Conservation (phyloP, 2,329 filamentous ascomycete genomes). For the Colletotrichum tabaci region DNA sequence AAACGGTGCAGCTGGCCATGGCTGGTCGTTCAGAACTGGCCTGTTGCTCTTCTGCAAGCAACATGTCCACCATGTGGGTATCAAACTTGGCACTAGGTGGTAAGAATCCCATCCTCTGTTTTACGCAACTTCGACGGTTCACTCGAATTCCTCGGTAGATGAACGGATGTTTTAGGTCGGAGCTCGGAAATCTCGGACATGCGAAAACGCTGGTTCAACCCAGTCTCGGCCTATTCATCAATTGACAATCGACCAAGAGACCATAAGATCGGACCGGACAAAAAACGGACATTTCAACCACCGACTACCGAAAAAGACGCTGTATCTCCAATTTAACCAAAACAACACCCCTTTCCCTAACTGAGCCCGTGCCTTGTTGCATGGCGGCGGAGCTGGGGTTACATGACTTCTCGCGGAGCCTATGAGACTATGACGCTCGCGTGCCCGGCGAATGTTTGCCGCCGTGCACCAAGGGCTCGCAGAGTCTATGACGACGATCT, state of each 20-base stretch:
- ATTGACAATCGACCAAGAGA: neutral
- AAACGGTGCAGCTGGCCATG: no score
- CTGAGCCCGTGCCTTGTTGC: neutral
- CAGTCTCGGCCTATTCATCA: neutral
- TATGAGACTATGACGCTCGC: neutral
- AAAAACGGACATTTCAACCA: neutral
- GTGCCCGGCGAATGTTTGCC: neutral
- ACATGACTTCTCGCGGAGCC: neutral
- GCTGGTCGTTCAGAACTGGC: no score
- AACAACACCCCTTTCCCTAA: no score
- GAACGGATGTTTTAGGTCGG: neutral
- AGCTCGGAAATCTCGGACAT: neutral
- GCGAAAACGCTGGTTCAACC: neutral
- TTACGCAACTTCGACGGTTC: no score
- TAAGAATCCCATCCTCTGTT: no score
- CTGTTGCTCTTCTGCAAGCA: no score
- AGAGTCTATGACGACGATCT: constrained; percentile 21
- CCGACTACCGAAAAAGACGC: constrained; percentile 12
- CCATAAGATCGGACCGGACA: no score
- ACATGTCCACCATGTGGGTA: no score
- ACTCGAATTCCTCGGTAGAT: no score
- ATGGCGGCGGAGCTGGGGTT: neutral
- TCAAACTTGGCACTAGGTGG: no score
- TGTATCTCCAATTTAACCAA: neutral
- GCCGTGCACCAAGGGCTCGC: neutral